phyloP scores from a whole-genome alignment of 306 rosid species.

The barrel medic (Medicago truncatula) region MtrunA17r5.0-ANR NC_053044.1:12375001-12375500 shows the following conservation, averaged over 20 bases:
- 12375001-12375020: neutral
- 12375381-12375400: neutral
- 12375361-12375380: neutral
- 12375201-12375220: conserved; percentile 9
- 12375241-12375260: neutral
- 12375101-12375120: neutral
- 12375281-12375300: neutral
- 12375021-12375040: neutral
- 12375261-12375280: neutral
- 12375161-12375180: neutral
- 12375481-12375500: conserved; percentile 28
- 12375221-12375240: conserved; percentile 18
- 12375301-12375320: neutral
- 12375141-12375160: neutral
- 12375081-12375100: neutral
- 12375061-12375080: neutral
- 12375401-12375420: neutral
- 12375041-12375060: neutral
- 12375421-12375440: conserved; percentile 12
- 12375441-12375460: neutral
- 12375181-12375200: neutral
- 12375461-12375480: conserved; percentile 18
- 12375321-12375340: conserved; percentile 4
- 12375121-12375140: no score
- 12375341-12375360: neutral